Conservation (phyloP, 257 asterid genomes). For the Echium plantagineum region DNA sequence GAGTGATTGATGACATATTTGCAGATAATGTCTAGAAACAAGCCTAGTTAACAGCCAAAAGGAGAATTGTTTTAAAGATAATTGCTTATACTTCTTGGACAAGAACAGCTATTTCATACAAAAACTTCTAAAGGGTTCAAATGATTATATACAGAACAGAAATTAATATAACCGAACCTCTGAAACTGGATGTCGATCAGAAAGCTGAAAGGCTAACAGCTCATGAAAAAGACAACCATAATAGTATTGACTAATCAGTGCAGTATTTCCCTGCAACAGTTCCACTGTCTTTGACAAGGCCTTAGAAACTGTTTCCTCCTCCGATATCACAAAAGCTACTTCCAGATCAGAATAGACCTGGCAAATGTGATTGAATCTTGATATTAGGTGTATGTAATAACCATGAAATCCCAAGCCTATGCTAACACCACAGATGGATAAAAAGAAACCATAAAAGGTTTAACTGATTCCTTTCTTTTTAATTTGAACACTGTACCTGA, state of each 20-base stretch:
- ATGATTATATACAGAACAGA: slow-evolving; percentile 2
- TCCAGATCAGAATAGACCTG: slow-evolving; percentile 95
- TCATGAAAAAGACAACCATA: slow-evolving; percentile 91
- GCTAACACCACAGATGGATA: too few relatives aligned
- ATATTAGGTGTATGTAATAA: slow-evolving; percentile 5
- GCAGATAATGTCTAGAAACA: background rate
- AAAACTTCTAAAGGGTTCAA: slow-evolving; percentile 7
- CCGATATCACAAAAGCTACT: slow-evolving; percentile 92
- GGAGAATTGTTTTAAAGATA: background rate
- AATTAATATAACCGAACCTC: slow-evolving; percentile 41
- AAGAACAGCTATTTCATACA: background rate
- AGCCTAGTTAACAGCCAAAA: too few relatives aligned
- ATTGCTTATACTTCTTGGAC: background rate
- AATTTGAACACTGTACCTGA: slow-evolving; percentile 34
- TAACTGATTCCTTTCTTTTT: background rate
- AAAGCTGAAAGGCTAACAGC: slow-evolving; percentile 90
- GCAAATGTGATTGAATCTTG: slow-evolving; percentile 15
- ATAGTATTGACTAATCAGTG: slow-evolving; percentile 87
- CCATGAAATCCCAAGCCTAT: background rate
- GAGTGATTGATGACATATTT: background rate
- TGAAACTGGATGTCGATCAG: slow-evolving; percentile 78
- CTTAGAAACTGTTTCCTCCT: slow-evolving; percentile 57
- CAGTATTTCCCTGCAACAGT: slow-evolving; percentile 83
- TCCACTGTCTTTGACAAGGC: slow-evolving; percentile 83
- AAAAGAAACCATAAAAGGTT: background rate